A percentile compares a stretch with the other conserved stretches of the same genome.
These are phyloP conservation scores for Epichloe bromicola DNA, from an alignment of 2,329 filamentous ascomycete genomes.

Conservation along the genomic window DNA sequence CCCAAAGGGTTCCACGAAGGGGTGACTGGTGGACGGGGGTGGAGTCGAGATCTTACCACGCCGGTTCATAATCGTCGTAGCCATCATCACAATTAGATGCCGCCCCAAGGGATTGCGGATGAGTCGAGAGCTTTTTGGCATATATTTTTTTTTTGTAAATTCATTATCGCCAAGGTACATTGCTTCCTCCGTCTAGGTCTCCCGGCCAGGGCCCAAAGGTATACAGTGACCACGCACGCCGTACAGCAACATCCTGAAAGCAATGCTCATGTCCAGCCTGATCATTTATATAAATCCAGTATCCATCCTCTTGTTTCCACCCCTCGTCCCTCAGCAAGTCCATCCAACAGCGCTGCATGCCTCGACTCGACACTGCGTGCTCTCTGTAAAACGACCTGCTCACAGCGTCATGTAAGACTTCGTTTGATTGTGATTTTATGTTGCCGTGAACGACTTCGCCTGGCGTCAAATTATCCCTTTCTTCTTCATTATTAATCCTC, in stretches of 20 bases:
- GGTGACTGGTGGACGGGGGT: neutral
- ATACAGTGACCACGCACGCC: neutral
- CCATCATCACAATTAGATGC: too few species aligned
- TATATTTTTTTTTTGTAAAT: neutral
- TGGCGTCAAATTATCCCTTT: neutral
- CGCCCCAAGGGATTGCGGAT: too few species aligned
- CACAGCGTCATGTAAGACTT: slow-evolving; percentile 7
- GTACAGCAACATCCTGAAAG: neutral
- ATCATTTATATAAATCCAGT: neutral
- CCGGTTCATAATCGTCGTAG: too few species aligned
- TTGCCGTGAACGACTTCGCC: slow-evolving; percentile 1
- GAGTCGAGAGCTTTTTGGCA: neutral
- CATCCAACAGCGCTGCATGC: neutral
- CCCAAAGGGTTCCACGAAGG: neutral
- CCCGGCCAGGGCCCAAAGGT: neutral
- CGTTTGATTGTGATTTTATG: slow-evolving; percentile 4
- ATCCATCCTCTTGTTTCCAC: neutral
- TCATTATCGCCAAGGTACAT: slow-evolving; percentile 5
- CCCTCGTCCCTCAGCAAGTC: neutral
- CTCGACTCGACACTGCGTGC: slow-evolving; percentile 1
- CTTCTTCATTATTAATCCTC: slow-evolving; percentile 19
- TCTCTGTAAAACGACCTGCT: neutral
- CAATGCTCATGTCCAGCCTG: neutral
- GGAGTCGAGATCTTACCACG: neutral
- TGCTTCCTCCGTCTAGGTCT: neutral